Percentiles rank a stretch among this genome's conserved stretches.
These are phyloP conservation scores for Rutstroemia sp. DNA, from an alignment of 2,329 filamentous ascomycete species.

Conservation along the genomic window DNA sequence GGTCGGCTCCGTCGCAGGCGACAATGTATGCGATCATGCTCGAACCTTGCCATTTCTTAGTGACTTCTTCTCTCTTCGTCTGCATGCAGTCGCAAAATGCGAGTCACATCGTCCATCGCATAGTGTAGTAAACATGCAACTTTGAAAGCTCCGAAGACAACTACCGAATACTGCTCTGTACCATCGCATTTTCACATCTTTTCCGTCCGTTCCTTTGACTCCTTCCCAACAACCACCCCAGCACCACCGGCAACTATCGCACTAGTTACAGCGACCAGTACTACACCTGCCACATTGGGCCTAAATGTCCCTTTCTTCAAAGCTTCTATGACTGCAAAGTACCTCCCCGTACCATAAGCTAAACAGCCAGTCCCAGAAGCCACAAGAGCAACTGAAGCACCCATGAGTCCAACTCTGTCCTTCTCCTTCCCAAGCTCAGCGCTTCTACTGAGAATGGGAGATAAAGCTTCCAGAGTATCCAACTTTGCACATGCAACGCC, in stretches of 20 bases:
- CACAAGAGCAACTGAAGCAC: conserved; percentile 31
- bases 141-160: too few relatives aligned
- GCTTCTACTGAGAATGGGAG: conserved; percentile 15
- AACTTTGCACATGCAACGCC: conserved; percentile 43
- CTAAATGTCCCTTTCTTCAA: not conserved
- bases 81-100: not conserved
- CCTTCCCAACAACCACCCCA: conserved; percentile 14
- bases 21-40: not conserved
- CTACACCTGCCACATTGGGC: not conserved
- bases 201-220: conserved; percentile 11
- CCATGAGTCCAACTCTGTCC: conserved; percentile 23
- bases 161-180: too few relatives aligned
- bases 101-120: not conserved
- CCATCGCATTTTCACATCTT: not conserved
- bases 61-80: not conserved
- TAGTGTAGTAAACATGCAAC: too few relatives aligned
- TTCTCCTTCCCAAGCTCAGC: conserved; percentile 31
- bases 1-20: not conserved
- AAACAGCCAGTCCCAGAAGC: conserved; percentile 39
- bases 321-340: conserved; percentile 37
- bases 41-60: not conserved
- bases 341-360: conserved; percentile 39
- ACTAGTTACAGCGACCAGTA: not conserved
- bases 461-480: conserved; percentile 35
- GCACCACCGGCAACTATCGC: conserved; percentile 16